Base-by-base conservation (phyloP, 345 rosid species). In the Raphanus raphanistrum region DNA sequence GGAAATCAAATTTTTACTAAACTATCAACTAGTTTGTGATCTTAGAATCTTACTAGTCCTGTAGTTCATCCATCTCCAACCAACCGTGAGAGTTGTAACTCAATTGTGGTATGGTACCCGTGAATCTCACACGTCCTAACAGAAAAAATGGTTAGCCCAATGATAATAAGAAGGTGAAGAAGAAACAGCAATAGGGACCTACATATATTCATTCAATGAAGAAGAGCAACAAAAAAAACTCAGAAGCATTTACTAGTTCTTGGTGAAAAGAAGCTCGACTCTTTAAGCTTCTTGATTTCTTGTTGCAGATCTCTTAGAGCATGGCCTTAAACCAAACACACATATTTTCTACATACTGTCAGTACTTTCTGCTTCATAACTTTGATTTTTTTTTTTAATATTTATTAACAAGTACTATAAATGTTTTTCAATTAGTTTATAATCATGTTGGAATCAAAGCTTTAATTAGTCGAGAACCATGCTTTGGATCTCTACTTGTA, bases 401-500 rank as follows among this genome's bases (percentile, higher is more conserved):
- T 6, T 0, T 65, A 16, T 10, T 27, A 38, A 16, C 27, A 72
- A 65, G 35, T 71, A 43, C 38, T 61, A 1, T 21, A 45, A 38
- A 72, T 62, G 68, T 8, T 71, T 71, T 26, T 50, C 8, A 62
- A 63, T 52, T 50, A 1, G 29, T 62, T 70, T 38, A 4, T 57
- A 71, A 71, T 77, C 41, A 57, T 66, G 52, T 32, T 71, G 72
- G 68, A 66, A 58, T 45, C 66, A 58, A 59, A 78, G 63, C 72
- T 72, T 78, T 59, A 66, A 45, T 71, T 58, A 66, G 35, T 78
- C 6, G 55, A 66, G 41, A 65, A 65, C 68, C 72, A 64, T 71
- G 72, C 76, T 71, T 78, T 72, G 73, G 68, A 78, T 66, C 73
- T 74, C 73, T 52, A 70, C 35, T 71, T 72, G 68, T 78, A 66